phyloP scores from a whole-genome alignment of 176 grass and related monocot genomes.

The Cenchrus fungigraminus region DNA sequence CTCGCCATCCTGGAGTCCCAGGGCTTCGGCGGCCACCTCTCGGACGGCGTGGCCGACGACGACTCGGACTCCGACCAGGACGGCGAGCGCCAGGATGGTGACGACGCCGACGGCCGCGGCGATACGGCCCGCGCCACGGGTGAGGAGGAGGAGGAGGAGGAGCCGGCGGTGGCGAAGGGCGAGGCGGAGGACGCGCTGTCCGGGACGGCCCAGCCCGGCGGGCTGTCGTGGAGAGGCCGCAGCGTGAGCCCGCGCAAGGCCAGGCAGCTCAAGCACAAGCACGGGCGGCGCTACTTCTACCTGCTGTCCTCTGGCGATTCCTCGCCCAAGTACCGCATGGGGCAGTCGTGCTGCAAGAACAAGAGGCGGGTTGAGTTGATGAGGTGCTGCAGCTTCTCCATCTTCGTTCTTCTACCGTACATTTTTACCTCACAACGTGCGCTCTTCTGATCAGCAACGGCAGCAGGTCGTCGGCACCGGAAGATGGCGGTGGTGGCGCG shows the following conservation, averaged over 20 bases:
- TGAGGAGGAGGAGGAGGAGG: not conserved
- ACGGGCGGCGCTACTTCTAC: conserved; percentile 51
- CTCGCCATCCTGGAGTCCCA: conserved; percentile 65
- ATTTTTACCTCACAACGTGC: not conserved
- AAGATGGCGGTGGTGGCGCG: conserved; percentile 31
- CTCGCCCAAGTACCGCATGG: conserved; percentile 82
- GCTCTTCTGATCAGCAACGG: not conserved
- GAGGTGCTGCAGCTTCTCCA: conserved; percentile 37
- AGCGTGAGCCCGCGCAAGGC: conserved; percentile 72
- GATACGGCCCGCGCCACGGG: not conserved
- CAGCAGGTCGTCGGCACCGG: conserved; percentile 45
- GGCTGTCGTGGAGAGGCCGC: conserved; percentile 86
- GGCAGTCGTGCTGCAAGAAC: conserved; percentile 90
- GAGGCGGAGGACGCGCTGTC: conserved; percentile 52
- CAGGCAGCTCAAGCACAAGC: conserved; percentile 65
- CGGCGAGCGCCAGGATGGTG: conserved; percentile 5
- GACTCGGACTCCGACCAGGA: conserved; percentile 63
- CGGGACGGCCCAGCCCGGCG: conserved; percentile 58
- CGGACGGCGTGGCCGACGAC: conserved; percentile 45
- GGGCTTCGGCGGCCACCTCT: conserved; percentile 61
- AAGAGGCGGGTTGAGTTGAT: conserved; percentile 55
- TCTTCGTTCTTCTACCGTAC: not conserved
- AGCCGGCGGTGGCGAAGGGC: not conserved
- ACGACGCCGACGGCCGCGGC: not conserved
- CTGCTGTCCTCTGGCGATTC: conserved; percentile 52